Percentiles rank a stretch among this genome's conserved stretches.
Evolutionary conservation across 306 rosid genomes (phyloP).

Genomic region (Prosopis cineraria): DNA sequence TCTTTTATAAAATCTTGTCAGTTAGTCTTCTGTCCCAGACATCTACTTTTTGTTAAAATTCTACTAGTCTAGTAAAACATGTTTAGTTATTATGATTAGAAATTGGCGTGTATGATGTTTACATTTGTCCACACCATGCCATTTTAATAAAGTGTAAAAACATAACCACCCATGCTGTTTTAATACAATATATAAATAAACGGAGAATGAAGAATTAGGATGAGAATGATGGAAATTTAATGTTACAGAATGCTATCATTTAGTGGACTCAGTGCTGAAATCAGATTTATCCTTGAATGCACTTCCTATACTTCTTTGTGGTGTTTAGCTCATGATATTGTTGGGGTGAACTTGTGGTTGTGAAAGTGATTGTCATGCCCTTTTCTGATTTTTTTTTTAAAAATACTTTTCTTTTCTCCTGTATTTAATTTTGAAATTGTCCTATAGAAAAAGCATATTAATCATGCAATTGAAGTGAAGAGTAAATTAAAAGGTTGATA

Average conservation of each 20-base stretch:
- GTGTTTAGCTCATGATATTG: neutral
- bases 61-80: neutral
- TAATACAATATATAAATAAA: neutral
- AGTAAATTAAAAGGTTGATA: neutral
- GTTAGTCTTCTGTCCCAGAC: neutral
- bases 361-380: neutral
- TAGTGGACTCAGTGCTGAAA: neutral
- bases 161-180: too few relatives aligned
- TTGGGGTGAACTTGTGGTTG: neutral
- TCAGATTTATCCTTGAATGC: neutral
- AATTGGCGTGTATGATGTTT: neutral
- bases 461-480: neutral
- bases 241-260: neutral
- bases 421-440: neutral
- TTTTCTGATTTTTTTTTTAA: neutral
- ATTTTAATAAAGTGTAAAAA: neutral
- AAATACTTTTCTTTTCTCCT: neutral
- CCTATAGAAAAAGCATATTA: neutral
- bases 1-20: neutral
- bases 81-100: neutral
- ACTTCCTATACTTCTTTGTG: constrained; percentile 1
- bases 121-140: neutral
- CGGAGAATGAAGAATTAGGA: neutral
- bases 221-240: too few relatives aligned
- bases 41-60: neutral